Evolutionary conservation across 83 land plant genomes (phyloP).

Genomic region (Thuja plicata): DNA sequence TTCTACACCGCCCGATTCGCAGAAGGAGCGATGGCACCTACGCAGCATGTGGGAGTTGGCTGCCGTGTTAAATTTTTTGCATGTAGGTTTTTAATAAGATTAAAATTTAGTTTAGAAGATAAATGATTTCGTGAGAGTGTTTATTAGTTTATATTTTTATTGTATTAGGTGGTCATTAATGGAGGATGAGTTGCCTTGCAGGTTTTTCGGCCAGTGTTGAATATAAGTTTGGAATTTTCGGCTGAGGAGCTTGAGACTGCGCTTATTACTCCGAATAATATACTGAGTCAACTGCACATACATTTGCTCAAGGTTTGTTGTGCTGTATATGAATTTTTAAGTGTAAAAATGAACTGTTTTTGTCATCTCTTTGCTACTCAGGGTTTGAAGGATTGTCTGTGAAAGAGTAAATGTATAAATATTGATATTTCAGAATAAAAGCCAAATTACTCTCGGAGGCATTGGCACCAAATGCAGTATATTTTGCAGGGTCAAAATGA

Average conservation of each 20-base stretch:
- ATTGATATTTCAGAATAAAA: too few relatives aligned
- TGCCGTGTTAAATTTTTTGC: slow-evolving; percentile 64
- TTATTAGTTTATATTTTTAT: neutral
- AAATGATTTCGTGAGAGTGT: too few relatives aligned
- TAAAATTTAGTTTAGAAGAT: neutral
- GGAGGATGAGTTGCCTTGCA: slow-evolving; percentile 12
- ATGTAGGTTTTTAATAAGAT: slow-evolving; percentile 29
- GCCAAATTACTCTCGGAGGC: too few relatives aligned
- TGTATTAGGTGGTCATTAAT: neutral
- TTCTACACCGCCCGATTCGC: slow-evolving; percentile 19
- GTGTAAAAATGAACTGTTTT: neutral
- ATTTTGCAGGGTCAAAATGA: neutral
- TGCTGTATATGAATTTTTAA: neutral
- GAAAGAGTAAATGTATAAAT: too few relatives aligned
- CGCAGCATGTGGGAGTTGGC: slow-evolving; percentile 78
- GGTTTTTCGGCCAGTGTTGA: slow-evolving; percentile 66
- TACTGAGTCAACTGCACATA: slow-evolving; percentile 44
- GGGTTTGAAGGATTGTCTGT: neutral
- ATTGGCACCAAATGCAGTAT: too few relatives aligned
- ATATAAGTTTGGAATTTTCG: slow-evolving; percentile 37
- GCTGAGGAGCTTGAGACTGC: slow-evolving; percentile 77
- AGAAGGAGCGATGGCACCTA: slow-evolving; percentile 29
- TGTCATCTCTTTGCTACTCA: neutral
- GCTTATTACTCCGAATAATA: slow-evolving; percentile 42
- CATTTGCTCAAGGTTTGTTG: slow-evolving; percentile 56